Evolutionary conservation across 2,329 filamentous ascomycete genomes (phyloP).

Genomic region (Neofusicoccum parvum): DNA sequence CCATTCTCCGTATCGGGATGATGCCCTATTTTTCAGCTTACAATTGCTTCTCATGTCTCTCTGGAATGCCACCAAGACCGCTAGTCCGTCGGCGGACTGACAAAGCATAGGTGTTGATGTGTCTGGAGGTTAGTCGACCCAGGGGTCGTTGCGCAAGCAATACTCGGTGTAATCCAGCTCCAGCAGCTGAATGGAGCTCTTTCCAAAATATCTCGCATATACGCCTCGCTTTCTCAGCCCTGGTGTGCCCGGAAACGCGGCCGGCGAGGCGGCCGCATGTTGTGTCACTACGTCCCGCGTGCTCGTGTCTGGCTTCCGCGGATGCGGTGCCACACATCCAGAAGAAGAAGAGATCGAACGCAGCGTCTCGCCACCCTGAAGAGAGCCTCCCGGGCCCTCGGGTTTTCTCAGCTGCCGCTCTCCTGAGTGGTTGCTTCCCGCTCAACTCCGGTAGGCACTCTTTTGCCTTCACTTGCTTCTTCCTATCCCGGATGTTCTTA

Average conservation of each 20-base stretch:
- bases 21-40: background rate
- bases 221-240: background rate
- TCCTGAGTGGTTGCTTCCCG: background rate
- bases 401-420: background rate
- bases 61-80: background rate
- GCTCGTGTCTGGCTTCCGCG: constrained; percentile 4
- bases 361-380: constrained; percentile 14
- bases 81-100: background rate
- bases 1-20: background rate
- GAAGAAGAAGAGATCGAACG: constrained; percentile 6
- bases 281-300: background rate
- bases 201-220: background rate
- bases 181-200: background rate
- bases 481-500: background rate
- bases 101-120: background rate
- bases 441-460: background rate
- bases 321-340: background rate
- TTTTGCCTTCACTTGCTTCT: background rate
- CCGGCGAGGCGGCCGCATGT: background rate
- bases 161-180: constrained; percentile 2
- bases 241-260: background rate
- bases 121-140: too few relatives aligned
- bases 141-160: background rate
- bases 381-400: background rate
- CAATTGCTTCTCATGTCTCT: background rate